Base-by-base conservation (phyloP, 352 stramenopile species). In the Globisporangium paddicum region DNA sequence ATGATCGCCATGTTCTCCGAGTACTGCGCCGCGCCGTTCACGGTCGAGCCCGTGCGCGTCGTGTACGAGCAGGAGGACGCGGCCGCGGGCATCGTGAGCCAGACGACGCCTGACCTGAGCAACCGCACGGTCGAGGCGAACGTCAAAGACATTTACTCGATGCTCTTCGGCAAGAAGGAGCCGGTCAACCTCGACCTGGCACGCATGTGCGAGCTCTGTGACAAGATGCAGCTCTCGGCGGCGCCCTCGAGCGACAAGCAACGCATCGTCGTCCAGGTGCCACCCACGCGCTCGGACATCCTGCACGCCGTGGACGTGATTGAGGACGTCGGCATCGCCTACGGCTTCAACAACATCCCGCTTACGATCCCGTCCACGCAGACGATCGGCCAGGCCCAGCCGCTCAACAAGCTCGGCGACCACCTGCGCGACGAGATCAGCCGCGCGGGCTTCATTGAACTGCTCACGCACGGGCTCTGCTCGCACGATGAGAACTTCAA, bases 341-440 rank as follows among this genome's bases (percentile, higher is more conserved):
- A 99, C 75, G 98, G 98, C 40, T 99, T 99, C 74, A 99, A 99
- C 85, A 99, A 99, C 64, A 99, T 99, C 69, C 87, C 93, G 42
- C 93, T 93, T 41, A 97, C 82, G 59, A 87, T 99, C 34, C 97
- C 98, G 30, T 68, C 79, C 16, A 99, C 97, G 38, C 86, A 96
- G 68, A 98, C 96, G 8, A 97, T 99, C 25, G 98, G 97, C 55
- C 80, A 82, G 53, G 86, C 97, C 42, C 95, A 99, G 68, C 97
- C 97, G 9, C 79, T 99, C 3, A 99, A 99, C 82, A 96, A 98
- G 59, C 84, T 99, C 37, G 90, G 90, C 23, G 98, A 99, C 72
- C 86, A 98, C 54, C 71, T 99, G 38, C 90, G 98, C 19, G 93
- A 98, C 58, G 97, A 99, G 73, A 98, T 99, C 71, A 96, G 87